Base-by-base conservation (phyloP, 2,329 filamentous ascomycete genomes). In the Talaromyces sp. region DNA sequence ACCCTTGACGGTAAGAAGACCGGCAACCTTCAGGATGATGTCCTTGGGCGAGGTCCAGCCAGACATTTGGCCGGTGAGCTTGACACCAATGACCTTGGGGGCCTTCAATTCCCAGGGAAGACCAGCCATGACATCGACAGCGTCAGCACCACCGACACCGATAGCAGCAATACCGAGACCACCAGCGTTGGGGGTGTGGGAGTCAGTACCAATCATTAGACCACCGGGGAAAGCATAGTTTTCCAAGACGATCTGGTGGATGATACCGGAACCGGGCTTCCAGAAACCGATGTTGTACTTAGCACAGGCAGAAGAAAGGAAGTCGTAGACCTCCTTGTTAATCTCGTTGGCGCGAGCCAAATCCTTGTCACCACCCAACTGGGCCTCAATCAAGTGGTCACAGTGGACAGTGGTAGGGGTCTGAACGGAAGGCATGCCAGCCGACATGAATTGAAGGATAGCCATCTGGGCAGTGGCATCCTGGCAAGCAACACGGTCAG, bases 271-370 rank as follows among this genome's bases (percentile, higher is more conserved):
- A 71, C 95, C 95, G 67, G 95, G 95, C 79, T 87, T 92, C 95
- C 95, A 99, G 89, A 98, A 98, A 84, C 95, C 95, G 78, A 98
- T 98, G 85, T 98, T 93, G 85, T 98, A 99, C 85, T 98, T 99
- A 75, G 93, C 93, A 78, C 93, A 98, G 68, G 93, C 90, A 66
- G 88, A 88, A 65, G 92, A 86, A 75, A 99, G 82, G 85, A 99
- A 99, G 81, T 98, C 90, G 82, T 98, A 99, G 70, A 99, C 95
- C 81, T 98, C 93, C 85, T 96, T 96, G 88, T 98, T 98, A 82
- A 96, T 96, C 70, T 88, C 85, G 73, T 93, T 84, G 71, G 95
- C 95, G 73, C 93, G 88, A 65, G 86, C 89, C 78, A 98, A 83
- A 90, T 99, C 95, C 87, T 97, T 95, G 67, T 84, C 87, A 71